Conservation (phyloP, 2,329 filamentous ascomycete genomes). For the Stromatinia cepivora region DNA sequence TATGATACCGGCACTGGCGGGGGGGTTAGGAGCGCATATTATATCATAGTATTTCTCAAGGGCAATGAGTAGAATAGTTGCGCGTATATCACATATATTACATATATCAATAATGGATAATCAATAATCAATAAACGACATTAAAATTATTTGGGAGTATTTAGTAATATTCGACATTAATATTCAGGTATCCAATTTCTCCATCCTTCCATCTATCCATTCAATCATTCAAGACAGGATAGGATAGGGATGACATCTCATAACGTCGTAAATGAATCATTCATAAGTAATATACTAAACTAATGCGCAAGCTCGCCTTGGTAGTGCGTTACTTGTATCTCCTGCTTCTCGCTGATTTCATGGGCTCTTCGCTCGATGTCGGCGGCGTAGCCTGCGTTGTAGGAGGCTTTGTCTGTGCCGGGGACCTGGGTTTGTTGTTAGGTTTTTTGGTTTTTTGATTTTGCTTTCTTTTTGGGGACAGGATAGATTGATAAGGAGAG, state of each 20-base stretch:
- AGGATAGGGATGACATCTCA: not conserved
- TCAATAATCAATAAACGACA: too few relatives aligned
- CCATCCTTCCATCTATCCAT: not conserved
- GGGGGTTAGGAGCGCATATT: too few relatives aligned
- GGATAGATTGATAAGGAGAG: not conserved
- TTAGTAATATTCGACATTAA: too few relatives aligned
- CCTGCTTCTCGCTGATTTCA: conserved; percentile 56
- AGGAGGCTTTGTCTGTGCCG: conserved; percentile 54
- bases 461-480: too few relatives aligned
- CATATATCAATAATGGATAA: too few relatives aligned
- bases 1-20: too few relatives aligned
- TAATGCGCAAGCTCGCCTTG: not conserved
- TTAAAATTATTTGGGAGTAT: too few relatives aligned
- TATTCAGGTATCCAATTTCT: not conserved
- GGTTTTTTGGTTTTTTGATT: not conserved
- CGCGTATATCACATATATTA: too few relatives aligned
- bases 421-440: conserved; percentile 45
- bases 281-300: not conserved
- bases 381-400: conserved; percentile 46
- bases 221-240: too few relatives aligned
- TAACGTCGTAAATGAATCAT: not conserved
- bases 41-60: too few relatives aligned
- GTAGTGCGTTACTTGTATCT: not conserved
- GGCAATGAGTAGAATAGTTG: too few relatives aligned
- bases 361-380: conserved; percentile 61